Base-by-base conservation (phyloP, 1,139 yeast genomes). In the Waltiozyma sp. region DNA sequence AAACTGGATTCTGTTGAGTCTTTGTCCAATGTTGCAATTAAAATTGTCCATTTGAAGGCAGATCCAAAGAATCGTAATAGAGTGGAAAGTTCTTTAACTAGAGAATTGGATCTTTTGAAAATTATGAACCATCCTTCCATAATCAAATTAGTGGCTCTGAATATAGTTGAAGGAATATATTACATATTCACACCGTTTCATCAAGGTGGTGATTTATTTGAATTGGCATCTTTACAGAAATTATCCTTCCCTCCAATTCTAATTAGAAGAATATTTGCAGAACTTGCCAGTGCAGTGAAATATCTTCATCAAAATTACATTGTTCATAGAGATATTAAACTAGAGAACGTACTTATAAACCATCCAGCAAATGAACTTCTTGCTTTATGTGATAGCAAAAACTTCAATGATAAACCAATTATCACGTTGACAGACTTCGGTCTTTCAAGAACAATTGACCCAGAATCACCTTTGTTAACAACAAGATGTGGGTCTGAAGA, bases 401-500 rank as follows among this genome's bases (percentile, higher is more conserved):
- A 15, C 18, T 31, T 31, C 34, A 10, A 24, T 21, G 50, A 51
- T 14, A 52, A 40, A 2, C 40, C 80, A 3, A 48, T 86, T 3
- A 72, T 79, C 1, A 80, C 84, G 34, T 61, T 91, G 38, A 81
- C 95, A 0, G 98, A 91, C 65, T 80, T 91, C 62, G 98, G 98
- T 0, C 70, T 91, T 24, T 82, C 95, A 14, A 80, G 87, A 53
- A 66, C 69, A 43, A 70, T 89, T 19, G 75, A 73, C 40, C 72
- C 74, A 1, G 68, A 65, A 0, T 68, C 73, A 48, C 86, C 88
- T 37, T 54, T 81, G 45, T 69, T 93, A 26, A 70, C 82, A 2
- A 89, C 97, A 1, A 65, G 97, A 46, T 91, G 98, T 62, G 98
- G 98, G 0, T 84, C 95, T 1, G 96, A 87, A 50, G 97, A 91